Conservation (phyloP, 2,329 filamentous ascomycete genomes). For the Onygena corvina region DNA sequence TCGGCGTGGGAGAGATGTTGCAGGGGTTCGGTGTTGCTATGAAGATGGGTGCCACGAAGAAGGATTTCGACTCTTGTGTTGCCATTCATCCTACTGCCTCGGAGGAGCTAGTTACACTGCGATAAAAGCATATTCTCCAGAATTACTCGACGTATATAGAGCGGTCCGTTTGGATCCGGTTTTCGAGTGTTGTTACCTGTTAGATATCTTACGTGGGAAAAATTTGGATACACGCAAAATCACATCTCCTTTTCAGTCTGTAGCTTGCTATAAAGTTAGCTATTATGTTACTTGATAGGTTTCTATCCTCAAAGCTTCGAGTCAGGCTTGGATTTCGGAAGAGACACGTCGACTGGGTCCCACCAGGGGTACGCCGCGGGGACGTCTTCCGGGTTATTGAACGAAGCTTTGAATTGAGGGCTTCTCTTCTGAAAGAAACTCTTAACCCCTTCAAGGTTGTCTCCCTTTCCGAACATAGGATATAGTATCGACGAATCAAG, state of each 20-base stretch:
- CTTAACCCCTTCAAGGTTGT: constrained; percentile 54
- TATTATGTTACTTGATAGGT: too few relatives aligned
- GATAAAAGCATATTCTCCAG: neutral
- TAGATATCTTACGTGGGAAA: too few relatives aligned
- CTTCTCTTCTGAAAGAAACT: constrained; percentile 60
- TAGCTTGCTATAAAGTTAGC: too few relatives aligned
- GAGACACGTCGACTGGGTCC: constrained; percentile 41
- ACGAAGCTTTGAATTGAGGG: constrained; percentile 44
- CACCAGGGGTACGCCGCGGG: constrained; percentile 58
- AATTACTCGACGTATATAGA: neutral
- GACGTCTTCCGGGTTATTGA: constrained; percentile 44
- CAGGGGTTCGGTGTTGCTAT: constrained; percentile 65
- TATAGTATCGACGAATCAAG: constrained; percentile 44
- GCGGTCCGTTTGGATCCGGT: too few relatives aligned
- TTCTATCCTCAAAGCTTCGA: neutral
- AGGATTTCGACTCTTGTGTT: constrained; percentile 61
- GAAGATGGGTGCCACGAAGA: constrained; percentile 71
- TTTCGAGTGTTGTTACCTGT: too few relatives aligned
- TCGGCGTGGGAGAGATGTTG: constrained; percentile 51
- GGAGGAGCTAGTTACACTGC: constrained; percentile 51
- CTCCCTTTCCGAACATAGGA: constrained; percentile 37
- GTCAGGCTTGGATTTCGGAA: neutral
- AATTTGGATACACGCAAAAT: too few relatives aligned
- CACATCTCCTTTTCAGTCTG: too few relatives aligned
- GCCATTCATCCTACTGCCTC: constrained; percentile 67